These are phyloP conservation scores for Exserohilum rostratum DNA, from an alignment of 2,329 filamentous ascomycete species.

Conservation along the genomic window DNA sequence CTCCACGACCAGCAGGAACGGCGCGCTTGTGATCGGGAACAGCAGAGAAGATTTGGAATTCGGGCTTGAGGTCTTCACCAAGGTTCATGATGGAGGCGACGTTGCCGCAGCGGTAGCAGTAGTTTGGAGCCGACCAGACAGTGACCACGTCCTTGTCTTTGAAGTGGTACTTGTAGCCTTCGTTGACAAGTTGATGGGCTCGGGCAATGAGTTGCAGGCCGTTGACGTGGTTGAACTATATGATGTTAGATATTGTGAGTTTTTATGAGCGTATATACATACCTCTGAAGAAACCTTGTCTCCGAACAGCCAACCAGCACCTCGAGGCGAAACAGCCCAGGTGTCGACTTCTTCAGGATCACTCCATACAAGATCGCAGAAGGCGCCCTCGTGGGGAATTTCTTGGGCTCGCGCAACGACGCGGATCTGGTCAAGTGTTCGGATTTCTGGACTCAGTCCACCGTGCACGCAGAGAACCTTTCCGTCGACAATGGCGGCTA, in stretches of 20 bases:
- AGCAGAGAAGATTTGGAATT: slow-evolving; percentile 90
- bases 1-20: slow-evolving; percentile 68
- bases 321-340: slow-evolving; percentile 72
- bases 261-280: slow-evolving; percentile 12
- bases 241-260: neutral
- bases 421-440: slow-evolving; percentile 87
- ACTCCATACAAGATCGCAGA: slow-evolving; percentile 98
- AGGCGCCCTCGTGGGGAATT: slow-evolving; percentile 96
- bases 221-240: slow-evolving; percentile 75
- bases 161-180: slow-evolving; percentile 92
- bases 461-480: slow-evolving; percentile 99
- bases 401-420: slow-evolving; percentile 79
- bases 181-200: slow-evolving; percentile 77
- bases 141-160: slow-evolving; percentile 95
- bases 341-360: slow-evolving; percentile 74
- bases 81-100: slow-evolving; percentile 92
- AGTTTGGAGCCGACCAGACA: slow-evolving; percentile 85
- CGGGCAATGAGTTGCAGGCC: slow-evolving; percentile 73
- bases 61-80: slow-evolving; percentile 86
- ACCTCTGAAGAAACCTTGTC: slow-evolving; percentile 74
- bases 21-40: slow-evolving; percentile 86
- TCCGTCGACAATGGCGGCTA: slow-evolving; percentile 97
- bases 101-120: slow-evolving; percentile 61
- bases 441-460: slow-evolving; percentile 94
- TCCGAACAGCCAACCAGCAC: slow-evolving; percentile 71